These are phyloP conservation scores for Nasturtium officinale DNA, from an alignment of 345 rosid genomes.

Conservation along the genomic window DNA sequence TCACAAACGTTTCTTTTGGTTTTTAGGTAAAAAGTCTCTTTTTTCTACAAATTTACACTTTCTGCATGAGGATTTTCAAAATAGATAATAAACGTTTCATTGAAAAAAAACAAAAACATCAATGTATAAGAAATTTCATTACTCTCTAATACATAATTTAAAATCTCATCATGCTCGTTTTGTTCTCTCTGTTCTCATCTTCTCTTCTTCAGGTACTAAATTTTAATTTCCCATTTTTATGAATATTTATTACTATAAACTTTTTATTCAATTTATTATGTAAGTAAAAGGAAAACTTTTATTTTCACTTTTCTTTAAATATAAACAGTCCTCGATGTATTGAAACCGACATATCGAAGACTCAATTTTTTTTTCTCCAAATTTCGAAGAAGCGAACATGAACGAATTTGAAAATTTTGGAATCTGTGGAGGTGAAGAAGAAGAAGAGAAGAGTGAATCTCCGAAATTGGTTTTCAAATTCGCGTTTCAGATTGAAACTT, in stretches of 20 bases:
- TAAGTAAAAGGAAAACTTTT: constrained; percentile 12
- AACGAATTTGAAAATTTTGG: constrained; percentile 1
- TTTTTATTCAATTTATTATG: not conserved
- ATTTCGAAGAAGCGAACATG: constrained; percentile 14
- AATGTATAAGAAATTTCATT: too few relatives aligned
- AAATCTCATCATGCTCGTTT: constrained; percentile 52
- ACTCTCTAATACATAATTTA: too few relatives aligned
- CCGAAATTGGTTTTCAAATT: constrained; percentile 65
- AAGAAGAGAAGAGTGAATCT: constrained; percentile 40
- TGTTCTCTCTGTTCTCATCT: constrained; percentile 55
- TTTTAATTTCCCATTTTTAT: not conserved
- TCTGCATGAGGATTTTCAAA: constrained; percentile 46
- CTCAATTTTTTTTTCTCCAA: not conserved
- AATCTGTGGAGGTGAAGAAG: constrained; percentile 27
- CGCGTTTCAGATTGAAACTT: constrained; percentile 65
- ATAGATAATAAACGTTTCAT: constrained; percentile 44
- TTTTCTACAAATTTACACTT: constrained; percentile 39
- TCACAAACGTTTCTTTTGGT: constrained; percentile 37
- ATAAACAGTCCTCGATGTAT: constrained; percentile 41
- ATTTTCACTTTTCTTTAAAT: not conserved
- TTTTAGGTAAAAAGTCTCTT: constrained; percentile 65
- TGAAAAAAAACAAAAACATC: too few relatives aligned
- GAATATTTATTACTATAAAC: not conserved
- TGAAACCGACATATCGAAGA: constrained; percentile 34
- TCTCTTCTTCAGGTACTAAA: constrained; percentile 21